These are phyloP conservation scores for Thalassiosira profunda DNA, from an alignment of 108 stramenopile species.

Conservation along the genomic window DNA sequence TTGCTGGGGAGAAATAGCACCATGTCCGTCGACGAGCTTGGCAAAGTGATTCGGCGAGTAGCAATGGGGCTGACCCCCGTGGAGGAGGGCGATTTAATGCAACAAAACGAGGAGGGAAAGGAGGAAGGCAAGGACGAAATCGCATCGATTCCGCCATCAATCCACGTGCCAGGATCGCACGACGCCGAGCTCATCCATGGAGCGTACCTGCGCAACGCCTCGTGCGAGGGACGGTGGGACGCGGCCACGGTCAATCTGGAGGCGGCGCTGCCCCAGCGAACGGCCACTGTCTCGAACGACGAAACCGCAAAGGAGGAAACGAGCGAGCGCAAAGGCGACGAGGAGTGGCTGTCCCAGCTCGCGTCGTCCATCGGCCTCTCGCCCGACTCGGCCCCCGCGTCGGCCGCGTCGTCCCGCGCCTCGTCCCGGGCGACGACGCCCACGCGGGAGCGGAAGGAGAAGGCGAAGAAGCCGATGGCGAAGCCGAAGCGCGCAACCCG, in stretches of 20 bases:
- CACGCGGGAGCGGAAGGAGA: constrained; percentile 16
- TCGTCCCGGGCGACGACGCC: constrained; percentile 8
- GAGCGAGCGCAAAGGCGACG: constrained; percentile 50
- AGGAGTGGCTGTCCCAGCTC: constrained; percentile 79
- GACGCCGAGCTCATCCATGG: constrained; percentile 82
- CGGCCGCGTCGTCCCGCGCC: background rate
- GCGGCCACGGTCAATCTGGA: constrained; percentile 74
- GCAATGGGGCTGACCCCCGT: constrained; percentile 32
- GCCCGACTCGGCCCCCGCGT: constrained; percentile 40
- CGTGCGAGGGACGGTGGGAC: constrained; percentile 88
- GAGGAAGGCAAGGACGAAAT: constrained; percentile 1
- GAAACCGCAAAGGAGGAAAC: background rate
- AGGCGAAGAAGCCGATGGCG: constrained; percentile 5
- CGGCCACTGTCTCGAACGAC: background rate
- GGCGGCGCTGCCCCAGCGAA: constrained; percentile 63
- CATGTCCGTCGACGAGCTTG: constrained; percentile 41
- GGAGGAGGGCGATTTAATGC: constrained; percentile 1
- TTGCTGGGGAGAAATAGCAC: background rate
- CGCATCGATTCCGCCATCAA: constrained; percentile 9
- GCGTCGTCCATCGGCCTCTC: constrained; percentile 67
- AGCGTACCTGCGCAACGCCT: constrained; percentile 77
- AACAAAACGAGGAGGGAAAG: background rate
- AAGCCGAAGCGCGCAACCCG: constrained; percentile 29
- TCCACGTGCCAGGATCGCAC: constrained; percentile 65
- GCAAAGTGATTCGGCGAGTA: constrained; percentile 31